Evolutionary conservation across 495 filamentous ascomycete species (phyloP), one percentile per base, ranked within the genome.

Genomic region (Penicillium samsonianum): DNA sequence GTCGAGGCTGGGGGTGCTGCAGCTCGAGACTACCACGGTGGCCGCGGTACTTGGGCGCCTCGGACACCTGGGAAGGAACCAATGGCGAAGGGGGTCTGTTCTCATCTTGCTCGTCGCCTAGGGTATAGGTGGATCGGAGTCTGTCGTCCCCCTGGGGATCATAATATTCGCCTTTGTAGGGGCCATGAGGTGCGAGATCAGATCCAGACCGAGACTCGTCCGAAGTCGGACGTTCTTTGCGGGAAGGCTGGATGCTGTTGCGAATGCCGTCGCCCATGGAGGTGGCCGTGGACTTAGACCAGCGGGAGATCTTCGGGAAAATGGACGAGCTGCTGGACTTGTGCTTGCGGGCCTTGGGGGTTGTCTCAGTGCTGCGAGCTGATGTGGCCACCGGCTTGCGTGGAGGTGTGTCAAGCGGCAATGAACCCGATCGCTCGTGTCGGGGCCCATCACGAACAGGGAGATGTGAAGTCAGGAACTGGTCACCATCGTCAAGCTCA

Each of bases 211-310:
- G 86, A 40, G 87, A 90, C 4, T 78, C 71, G 46, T 82, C 79
- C 12, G 82, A 86, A 40, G 73, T 75, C 16, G 82, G 78, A 16
- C 78, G 79, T 49, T 82, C 76, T 49, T 80, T 79, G 38, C 76
- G 76, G 17, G 64, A 65, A 12, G 74, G 69, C 55, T 80, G 77
- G 25, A 77, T 72, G 65, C 76, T 84, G 62, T 77, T 80, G 56
- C 82, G 77, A 60, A 78, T 75, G 46, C 78, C 77, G 60, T 83
- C 76, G 14, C 80, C 82, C 57, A 80, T 78, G n/a, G 88, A 87
- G 3, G 95, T 94, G 22, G 92, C 82, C 5, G 94, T 98, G 20
- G 94, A 97, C 73, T 94, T 92, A 4, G 93, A 97, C 94, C 94
- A 99, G 30, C 94, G 85, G 12, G 95, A 98, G 55, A 96, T 90